Base-by-base conservation (phyloP, 2,329 filamentous ascomycete genomes). In the Calycina herbarum region DNA sequence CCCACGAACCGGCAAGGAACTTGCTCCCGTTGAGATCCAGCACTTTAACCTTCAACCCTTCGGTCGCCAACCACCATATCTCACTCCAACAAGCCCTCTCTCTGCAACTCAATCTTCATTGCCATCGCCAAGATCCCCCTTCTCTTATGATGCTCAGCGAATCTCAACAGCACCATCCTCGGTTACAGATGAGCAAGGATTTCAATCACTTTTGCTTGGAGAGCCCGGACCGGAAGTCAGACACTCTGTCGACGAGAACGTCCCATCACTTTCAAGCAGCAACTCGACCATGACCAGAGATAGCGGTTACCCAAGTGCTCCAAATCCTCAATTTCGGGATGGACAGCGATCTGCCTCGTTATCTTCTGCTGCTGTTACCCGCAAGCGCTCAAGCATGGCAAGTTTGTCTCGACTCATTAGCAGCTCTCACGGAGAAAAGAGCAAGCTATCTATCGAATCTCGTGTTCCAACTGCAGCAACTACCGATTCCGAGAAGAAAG, bases 151-250 rank as follows among this genome's bases (percentile, higher is more conserved):
- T 68, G 86, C 86, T 0, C 88, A 91, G 62, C 85, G 89, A 24
- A 85, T 93, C 33, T 91, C 90, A 5, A 93, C 91, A 1, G 88
- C 91, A 2, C 87, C 89, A 5, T 94, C 91, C 1, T 93, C 90
- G 0, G 81, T 89, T 56, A 85, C 86, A 0, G 91, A 93, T 68
- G 90, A 90, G 69, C 89, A 87, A 65, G 86, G 82, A 45, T 89
- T 91, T 74, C 87, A 88, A 65, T 92, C 90, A 2, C 80, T 91
- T 38, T 81, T 91, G 5, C 85, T 92, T 77, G 89, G 90, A 62
- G 90, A 93, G 69, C 89, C 89, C 24, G 89, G 89, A 0, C 90
- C 89, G 0, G 90, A 93, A 72, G 79, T 84, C 11, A 86, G 90
- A 58, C 85, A 90, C 42, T 94, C 91, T 0, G 82, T 88, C 38